Conservation (phyloP, 2,329 filamentous ascomycete species). For the Pseudogymnoascus sp. region DNA sequence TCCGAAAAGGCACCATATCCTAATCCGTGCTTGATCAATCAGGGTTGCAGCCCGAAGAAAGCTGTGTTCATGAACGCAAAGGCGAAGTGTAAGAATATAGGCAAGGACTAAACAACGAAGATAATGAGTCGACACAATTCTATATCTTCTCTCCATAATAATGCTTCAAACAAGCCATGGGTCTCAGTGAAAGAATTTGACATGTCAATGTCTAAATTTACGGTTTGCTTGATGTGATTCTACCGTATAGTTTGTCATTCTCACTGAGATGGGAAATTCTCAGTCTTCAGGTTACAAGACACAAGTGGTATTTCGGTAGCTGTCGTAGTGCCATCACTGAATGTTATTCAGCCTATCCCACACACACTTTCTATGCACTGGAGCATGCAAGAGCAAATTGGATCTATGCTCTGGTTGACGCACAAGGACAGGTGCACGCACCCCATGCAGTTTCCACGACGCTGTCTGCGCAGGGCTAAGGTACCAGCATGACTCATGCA, state of each 20-base stretch:
- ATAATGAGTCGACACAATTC: not conserved
- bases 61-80: not conserved
- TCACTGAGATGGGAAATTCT: not conserved
- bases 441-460: not conserved
- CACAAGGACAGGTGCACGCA: not conserved
- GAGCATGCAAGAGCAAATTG: not conserved
- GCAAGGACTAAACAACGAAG: not conserved
- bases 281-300: not conserved
- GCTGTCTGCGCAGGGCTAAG: not conserved
- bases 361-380: not conserved
- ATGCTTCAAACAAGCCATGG: not conserved
- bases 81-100: constrained; percentile 9
- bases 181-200: not conserved
- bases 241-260: not conserved
- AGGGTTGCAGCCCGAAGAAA: not conserved
- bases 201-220: not conserved
- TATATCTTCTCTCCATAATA: not conserved
- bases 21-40: constrained; percentile 10
- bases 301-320: not conserved
- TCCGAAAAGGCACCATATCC: not conserved
- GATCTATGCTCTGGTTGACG: not conserved
- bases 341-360: not conserved
- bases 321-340: not conserved
- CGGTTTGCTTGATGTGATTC: not conserved
- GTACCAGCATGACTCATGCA: no score